A percentile compares a stretch with the other conserved stretches of the same genome.
Conservation (phyloP, 2,329 filamentous ascomycete species). For the Shiraia bambusicola region DNA sequence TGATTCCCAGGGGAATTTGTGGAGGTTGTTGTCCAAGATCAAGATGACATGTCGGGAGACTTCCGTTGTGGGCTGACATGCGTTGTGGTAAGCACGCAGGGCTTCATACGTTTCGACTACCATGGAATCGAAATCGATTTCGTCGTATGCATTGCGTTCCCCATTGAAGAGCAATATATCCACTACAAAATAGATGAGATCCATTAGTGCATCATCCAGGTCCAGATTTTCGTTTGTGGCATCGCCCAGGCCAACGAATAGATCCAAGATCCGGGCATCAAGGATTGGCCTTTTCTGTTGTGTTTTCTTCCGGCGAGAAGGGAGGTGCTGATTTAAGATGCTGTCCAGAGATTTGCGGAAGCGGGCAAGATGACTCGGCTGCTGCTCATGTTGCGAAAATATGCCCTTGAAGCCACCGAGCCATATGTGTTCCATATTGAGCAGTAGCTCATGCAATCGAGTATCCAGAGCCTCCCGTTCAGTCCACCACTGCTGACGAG, state of each 20-base stretch:
- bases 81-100: constrained; percentile 72
- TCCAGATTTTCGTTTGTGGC: constrained; percentile 67
- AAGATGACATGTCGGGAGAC: constrained; percentile 72
- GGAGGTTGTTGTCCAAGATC: constrained; percentile 86
- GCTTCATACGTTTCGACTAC: constrained; percentile 85
- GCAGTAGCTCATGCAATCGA: constrained; percentile 73
- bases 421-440: constrained; percentile 90
- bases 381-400: constrained; percentile 72
- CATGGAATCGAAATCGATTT: constrained; percentile 93
- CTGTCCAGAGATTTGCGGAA: constrained; percentile 79
- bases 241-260: constrained; percentile 84
- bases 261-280: constrained; percentile 71
- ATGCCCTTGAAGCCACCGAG: constrained; percentile 92
- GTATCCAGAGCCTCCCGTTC: constrained; percentile 78
- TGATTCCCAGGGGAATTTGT: constrained; percentile 94
- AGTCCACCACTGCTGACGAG: constrained; percentile 85
- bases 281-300: constrained; percentile 54
- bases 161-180: constrained; percentile 97
- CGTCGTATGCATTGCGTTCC: constrained; percentile 94
- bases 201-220: constrained; percentile 85
- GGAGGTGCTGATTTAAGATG: constrained; percentile 80
- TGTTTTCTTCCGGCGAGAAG: constrained; percentile 70
- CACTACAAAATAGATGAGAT: constrained; percentile 92
- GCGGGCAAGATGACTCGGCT: constrained; percentile 65
- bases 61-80: constrained; percentile 41